Evolutionary conservation across 179 eudicot genomes (phyloP), one percentile per base, ranked within the genome.

Genomic region (Pouteria campechiana): DNA sequence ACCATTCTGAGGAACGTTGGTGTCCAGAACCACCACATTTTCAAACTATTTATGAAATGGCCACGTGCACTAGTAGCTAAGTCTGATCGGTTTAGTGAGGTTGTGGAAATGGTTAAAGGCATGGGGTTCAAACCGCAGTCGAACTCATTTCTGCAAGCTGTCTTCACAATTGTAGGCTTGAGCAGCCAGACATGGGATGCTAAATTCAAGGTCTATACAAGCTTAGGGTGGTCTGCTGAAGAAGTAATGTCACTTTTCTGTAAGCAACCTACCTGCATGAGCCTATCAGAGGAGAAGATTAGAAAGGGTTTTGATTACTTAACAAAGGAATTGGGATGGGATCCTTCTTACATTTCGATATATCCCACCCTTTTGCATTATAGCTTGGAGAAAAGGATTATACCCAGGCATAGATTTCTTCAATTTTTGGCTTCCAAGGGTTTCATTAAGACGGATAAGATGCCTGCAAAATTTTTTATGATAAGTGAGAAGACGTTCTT

Each of bases 291-390:
- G 55, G 7, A 50, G 36, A 50, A 50, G 15, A 35, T 39, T 5
- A 10, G 2, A 13, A 7, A 15, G 4, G 19, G 13, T 14, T 37
- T 50, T 44, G 46, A 39, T 19, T 50, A 37, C n/a, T 19, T 51
- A 22, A 23, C 40, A 4, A 51, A 39, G 15, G 5, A 39, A 18
- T 38, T 51, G 38, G 36, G 56, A 10, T 51, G 56, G 56, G 20
- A 20, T 2, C 5, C 17, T 8, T 13, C 46, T 10, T 6, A 25
- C 10, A 16, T 51, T 28, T 20, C 46, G 8, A 17, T 7, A 28
- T 14, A 12, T 21, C 46, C 56, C 18, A 1, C 10, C 1, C 37
- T 19, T 39, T 14, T 50, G 11, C 7, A 2, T 21, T 41, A 19
- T 30, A 40, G 46, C 24, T 9, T 30, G 38, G 23, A 51, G 22